These are phyloP conservation scores for Colletotrichum sp. DNA, from an alignment of 2,329 filamentous ascomycete genomes.

Conservation along the genomic window DNA sequence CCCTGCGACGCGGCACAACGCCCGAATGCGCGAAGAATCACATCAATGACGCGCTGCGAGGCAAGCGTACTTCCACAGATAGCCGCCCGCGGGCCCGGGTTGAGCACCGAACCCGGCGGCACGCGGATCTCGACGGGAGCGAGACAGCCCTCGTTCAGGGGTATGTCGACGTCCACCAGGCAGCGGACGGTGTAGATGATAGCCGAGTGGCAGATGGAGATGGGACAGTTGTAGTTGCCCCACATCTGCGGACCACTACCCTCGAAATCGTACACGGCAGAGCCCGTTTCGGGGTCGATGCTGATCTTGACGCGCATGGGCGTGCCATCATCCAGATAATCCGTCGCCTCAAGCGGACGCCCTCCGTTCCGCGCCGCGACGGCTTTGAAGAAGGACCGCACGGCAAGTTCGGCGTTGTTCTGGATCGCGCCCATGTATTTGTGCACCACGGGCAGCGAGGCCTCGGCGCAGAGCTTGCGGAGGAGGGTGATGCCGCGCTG, in stretches of 20 bases:
- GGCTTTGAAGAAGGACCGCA: constrained; percentile 31
- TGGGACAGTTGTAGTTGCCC: constrained; percentile 40
- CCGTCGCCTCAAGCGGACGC: constrained; percentile 26
- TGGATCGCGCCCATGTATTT: constrained; percentile 46
- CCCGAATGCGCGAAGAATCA: constrained; percentile 35
- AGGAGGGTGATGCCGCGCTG: constrained; percentile 41
- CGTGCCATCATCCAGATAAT: constrained; percentile 43
- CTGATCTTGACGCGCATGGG: constrained; percentile 34
- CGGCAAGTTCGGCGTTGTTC: constrained; percentile 42
- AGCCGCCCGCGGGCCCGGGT: constrained; percentile 35
- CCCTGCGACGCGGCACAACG: constrained; percentile 31
- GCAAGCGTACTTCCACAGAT: constrained; percentile 65
- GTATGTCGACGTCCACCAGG: constrained; percentile 39
- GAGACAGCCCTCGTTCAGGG: constrained; percentile 44
- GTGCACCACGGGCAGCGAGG: constrained; percentile 34
- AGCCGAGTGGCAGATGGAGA: constrained; percentile 40
- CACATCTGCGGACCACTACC: constrained; percentile 38
- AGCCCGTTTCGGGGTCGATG: constrained; percentile 32
- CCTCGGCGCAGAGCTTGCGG: constrained; percentile 37
- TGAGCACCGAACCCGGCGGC: constrained; percentile 35
- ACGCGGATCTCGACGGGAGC: constrained; percentile 36
- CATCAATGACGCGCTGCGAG: constrained; percentile 36
- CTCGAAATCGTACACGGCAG: constrained; percentile 40
- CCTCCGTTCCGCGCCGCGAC: constrained; percentile 16
- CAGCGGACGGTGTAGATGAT: constrained; percentile 44